Evolutionary conservation across 2,329 filamentous ascomycete species (phyloP), one percentile per base, ranked within the genome.

Genomic region (Peltaster fructicola): DNA sequence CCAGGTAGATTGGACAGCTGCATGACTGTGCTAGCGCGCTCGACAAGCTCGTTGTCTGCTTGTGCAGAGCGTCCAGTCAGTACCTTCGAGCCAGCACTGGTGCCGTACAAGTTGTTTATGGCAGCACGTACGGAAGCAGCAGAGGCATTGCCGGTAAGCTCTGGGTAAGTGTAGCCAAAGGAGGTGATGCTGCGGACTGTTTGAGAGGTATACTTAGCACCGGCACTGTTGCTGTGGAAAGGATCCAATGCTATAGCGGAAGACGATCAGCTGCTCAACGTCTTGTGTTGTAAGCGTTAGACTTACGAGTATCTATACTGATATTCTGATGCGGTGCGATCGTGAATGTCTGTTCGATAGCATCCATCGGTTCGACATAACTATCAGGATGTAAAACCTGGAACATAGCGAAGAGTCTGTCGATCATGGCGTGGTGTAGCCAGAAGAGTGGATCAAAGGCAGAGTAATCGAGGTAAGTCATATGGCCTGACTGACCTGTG

Each of bases 391-490:
- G 65, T 8, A 88, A 48, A 1, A 62, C 57, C 52, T 88, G 77
- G 77, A 77, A 88, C 32, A 90, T 63, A 15, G 77, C 68, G 33
- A 81, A 68, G 14, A 78, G 50, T 3, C 80, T 67, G 41, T 90
- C 80, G 6, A 81, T 64, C 48, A 77, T 82, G 33, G 36, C 34
- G 39, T 85, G 79, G 40, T 85, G 77, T 6, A 85, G 52, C 51
- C 74, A 78, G 50, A 85, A 84, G 8, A 79, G 54, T 0, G 79
- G 79, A 42, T 90, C 80, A 43, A 80, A 90, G 0, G 74, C 66
- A 2, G 78, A 76, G 37, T 75, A 74, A 10, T 70, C 67, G 15
- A 72, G 68, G 46, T 67, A 75, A 20, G 63, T 67, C 66, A 77
- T 75, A 38, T 80, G 74, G 2, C 75, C 73, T 17, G 61, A 59